Conservation (phyloP, 2,329 filamentous ascomycete genomes). For the Sordariomycetes sp. region DNA sequence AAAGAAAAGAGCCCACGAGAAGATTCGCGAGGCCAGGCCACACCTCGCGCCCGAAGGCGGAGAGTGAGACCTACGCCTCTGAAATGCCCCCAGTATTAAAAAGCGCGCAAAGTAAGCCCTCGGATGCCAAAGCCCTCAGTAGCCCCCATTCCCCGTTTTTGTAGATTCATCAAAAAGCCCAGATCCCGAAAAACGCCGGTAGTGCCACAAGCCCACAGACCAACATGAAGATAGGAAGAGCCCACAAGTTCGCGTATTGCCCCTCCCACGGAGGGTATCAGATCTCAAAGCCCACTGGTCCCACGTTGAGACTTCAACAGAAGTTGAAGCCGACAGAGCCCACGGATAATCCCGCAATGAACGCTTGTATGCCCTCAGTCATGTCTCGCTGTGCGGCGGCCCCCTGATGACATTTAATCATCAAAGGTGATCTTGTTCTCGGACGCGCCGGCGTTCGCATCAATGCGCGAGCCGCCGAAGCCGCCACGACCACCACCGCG, state of each 20-base stretch:
- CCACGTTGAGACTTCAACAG: slow-evolving; percentile 17
- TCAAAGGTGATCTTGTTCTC: slow-evolving; percentile 61
- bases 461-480: slow-evolving; percentile 20
- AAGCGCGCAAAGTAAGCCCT: slow-evolving; percentile 1
- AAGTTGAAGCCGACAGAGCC: slow-evolving; percentile 32
- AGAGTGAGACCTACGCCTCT: background rate
- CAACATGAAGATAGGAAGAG: background rate
- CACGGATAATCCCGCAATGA: slow-evolving; percentile 28
- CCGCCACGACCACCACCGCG: slow-evolving; percentile 26
- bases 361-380: slow-evolving; percentile 15
- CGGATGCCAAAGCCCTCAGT: slow-evolving; percentile 8
- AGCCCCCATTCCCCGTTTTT: background rate
- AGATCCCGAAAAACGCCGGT: slow-evolving; percentile 39
- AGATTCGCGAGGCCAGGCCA: background rate
- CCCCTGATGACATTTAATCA: slow-evolving; percentile 12
- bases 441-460: slow-evolving; percentile 36
- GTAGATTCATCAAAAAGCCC: slow-evolving; percentile 26
- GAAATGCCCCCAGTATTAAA: background rate
- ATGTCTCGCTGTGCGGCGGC: slow-evolving; percentile 14
- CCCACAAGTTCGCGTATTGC: background rate
- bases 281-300: slow-evolving; percentile 39
- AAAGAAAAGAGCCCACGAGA: background rate
- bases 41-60: background rate
- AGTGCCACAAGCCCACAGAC: background rate
- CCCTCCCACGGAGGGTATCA: slow-evolving; percentile 16